A percentile compares a stretch with the other conserved stretches of the same genome.
These are phyloP conservation scores for Chaetoscypha palmicola DNA, from an alignment of 2,329 filamentous ascomycete species.

Conservation along the genomic window DNA sequence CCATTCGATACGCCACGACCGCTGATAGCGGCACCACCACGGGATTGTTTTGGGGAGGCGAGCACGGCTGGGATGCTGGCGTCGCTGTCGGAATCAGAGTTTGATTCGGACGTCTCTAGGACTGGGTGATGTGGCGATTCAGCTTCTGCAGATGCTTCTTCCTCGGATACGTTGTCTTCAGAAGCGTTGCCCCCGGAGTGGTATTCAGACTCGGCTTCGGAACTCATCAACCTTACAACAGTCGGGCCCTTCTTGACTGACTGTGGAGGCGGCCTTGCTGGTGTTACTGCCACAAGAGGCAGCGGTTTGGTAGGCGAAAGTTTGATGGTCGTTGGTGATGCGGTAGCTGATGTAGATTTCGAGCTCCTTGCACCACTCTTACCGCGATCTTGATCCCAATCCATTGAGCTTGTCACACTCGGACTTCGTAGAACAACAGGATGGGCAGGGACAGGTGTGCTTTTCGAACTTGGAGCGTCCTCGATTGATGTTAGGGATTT, in stretches of 20 bases:
- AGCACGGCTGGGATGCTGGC: slow-evolving; percentile 18
- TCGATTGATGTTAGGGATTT: slow-evolving; percentile 8
- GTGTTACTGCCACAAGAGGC: not conserved
- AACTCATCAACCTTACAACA: slow-evolving; percentile 24
- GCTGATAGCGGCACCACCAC: not conserved
- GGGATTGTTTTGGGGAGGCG: slow-evolving; percentile 1
- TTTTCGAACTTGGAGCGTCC: not conserved
- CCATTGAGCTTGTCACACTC: not conserved
- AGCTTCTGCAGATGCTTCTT: not conserved
- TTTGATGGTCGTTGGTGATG: not conserved
- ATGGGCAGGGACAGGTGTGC: not conserved
- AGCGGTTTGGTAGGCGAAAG: not conserved
- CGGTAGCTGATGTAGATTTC: not conserved
- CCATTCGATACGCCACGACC: too few species aligned
- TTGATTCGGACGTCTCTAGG: slow-evolving; percentile 7
- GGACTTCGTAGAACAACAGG: not conserved
- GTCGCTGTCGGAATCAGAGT: slow-evolving; percentile 17
- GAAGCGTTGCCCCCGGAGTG: not conserved
- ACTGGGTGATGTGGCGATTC: not conserved
- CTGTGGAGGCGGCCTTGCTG: not conserved
- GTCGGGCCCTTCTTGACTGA: slow-evolving; percentile 20
- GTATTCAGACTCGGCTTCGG: slow-evolving; percentile 14
- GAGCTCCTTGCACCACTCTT: not conserved
- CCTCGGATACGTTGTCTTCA: not conserved
- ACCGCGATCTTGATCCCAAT: slow-evolving; percentile 1